Base-by-base conservation (phyloP, 345 rosid genomes). In the Eutrema heterophyllum region DNA sequence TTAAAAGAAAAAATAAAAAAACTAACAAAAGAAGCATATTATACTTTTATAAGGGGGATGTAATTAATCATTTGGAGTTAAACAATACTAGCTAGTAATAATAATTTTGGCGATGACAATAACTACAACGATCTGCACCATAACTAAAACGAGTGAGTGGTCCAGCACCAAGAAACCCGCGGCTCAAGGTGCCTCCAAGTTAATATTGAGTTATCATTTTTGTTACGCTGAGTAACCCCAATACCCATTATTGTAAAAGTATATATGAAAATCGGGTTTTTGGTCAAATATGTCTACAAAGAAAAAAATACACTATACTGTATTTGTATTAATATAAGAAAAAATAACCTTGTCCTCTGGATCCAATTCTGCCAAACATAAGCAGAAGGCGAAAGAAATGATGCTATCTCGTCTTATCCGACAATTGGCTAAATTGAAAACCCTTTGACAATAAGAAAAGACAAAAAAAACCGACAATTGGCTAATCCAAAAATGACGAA, bases 151-250 rank as follows among this genome's bases (percentile, higher is more conserved):
- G 57, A 48, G 49, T 58, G 58, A 48, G 49, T 58, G 74, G 74
- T 58, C 32, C 66, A 57, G 18, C 62, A 50, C 62, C 76, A 72
- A 4, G 21, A 70, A 71, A 71, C 26, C 33, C 51, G 61, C 52
- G 40, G 43, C 33, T 71, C 45, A 56, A 56, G n/a, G 64, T 56
- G 64, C n/a, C 55, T 32, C 36, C 64, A 32, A 54, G 64, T 43
- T 12, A 14, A 33, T 32, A 69, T 13, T 21, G 43, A 33, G 43
- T 54, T 36, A 11, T 18, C 43, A 16, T 14, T 32, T 44, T 63
- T 63, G 27, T 63, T 29, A 45, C 8, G 3, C 39, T 29, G 32
- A 29, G 32, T 29, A 29, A 29, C 32, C 32, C 32, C 32, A 29
- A 29, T 29, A 29, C 32, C 32, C 4, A 29, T 29, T 2, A 4